Conservation (phyloP, 495 filamentous ascomycete species). For the Aspergillus haitiensis region DNA sequence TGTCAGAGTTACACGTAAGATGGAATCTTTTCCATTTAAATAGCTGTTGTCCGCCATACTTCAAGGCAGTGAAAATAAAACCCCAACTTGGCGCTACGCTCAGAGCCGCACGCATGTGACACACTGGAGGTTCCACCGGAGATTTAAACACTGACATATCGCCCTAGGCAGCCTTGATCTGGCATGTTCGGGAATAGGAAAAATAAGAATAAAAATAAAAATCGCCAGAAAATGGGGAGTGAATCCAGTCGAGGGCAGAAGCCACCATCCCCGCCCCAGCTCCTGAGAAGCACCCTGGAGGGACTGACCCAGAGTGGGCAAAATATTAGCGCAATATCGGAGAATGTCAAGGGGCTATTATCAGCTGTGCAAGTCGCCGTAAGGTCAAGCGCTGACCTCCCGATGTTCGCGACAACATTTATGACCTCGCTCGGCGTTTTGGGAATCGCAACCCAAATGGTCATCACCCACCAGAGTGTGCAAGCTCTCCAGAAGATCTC, state of each 20-base stretch:
- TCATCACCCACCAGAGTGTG: conserved; percentile 9
- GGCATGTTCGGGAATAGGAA: too few species aligned
- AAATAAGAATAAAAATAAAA: too few species aligned
- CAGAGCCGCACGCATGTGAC: too few species aligned
- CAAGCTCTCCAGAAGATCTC: conserved; percentile 3
- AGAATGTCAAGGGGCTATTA: not conserved
- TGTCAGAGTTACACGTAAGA: too few species aligned
- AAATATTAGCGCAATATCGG: not conserved
- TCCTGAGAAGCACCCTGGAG: not conserved
- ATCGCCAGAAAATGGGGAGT: too few species aligned
- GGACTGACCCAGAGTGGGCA: not conserved
- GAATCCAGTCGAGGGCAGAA: not conserved
- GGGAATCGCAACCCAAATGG: not conserved
- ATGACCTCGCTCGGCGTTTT: not conserved
- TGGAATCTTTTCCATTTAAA: too few species aligned
- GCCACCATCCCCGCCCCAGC: not conserved
- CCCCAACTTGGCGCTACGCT: too few species aligned
- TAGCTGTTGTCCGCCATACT: too few species aligned
- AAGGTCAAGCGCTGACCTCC: not conserved
- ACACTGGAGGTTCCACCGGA: too few species aligned
- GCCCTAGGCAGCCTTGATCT: too few species aligned
- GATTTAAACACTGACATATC: too few species aligned
- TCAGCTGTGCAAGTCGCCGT: not conserved
- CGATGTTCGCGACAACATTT: not conserved
- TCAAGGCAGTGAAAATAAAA: too few species aligned